Evolutionary conservation across 345 rosid species (phyloP).

Genomic region (Litchi chinensis): DNA sequence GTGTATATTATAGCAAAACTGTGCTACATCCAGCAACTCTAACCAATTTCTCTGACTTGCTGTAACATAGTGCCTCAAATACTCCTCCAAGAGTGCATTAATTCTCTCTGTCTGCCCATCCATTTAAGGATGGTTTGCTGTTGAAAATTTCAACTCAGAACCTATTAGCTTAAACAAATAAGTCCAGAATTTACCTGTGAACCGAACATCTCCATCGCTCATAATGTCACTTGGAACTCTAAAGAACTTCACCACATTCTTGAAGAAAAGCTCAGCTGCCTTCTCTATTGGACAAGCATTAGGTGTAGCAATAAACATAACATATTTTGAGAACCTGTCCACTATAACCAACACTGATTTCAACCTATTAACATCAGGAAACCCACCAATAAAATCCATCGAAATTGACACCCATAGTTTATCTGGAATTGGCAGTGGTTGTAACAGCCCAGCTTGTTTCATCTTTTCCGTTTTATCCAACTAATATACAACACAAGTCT

Average conservation of each 20-base stretch:
- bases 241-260: background rate
- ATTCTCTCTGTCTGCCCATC: too few species aligned
- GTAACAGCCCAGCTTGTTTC: background rate
- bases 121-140: background rate
- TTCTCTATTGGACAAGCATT: too few species aligned
- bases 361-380: background rate
- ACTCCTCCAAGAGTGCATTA: too few species aligned
- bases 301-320: background rate
- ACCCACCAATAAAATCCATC: background rate
- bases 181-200: background rate
- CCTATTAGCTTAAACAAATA: background rate
- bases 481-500: background rate
- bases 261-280: too few species aligned
- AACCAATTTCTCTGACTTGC: background rate
- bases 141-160: background rate
- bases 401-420: too few species aligned
- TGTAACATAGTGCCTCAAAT: too few species aligned
- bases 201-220: background rate
- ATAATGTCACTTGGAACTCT: too few species aligned
- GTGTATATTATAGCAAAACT: background rate
- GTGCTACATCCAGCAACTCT: background rate
- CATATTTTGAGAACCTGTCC: too few species aligned
- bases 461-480: background rate
- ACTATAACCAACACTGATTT: background rate
- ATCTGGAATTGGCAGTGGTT: background rate